Base-by-base conservation (phyloP, 139 green algal species). In the Auxenochlorella pyrenoidosa region DNA sequence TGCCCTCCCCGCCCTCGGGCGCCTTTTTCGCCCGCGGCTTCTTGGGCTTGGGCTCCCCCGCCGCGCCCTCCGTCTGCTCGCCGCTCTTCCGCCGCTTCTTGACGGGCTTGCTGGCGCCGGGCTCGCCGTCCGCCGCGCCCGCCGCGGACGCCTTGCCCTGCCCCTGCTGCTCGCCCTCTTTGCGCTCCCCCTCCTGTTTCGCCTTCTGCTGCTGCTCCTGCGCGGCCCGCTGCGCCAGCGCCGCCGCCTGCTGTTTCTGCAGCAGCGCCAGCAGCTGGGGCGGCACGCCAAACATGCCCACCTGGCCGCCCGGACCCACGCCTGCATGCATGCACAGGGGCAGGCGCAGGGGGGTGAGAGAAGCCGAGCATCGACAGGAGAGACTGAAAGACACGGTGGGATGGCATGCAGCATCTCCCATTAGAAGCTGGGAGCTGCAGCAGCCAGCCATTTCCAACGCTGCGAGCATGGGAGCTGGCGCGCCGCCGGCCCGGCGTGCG, bases 191-290 rank as follows among this genome's bases (percentile, higher is more conserved):
- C 54, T 63, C 54, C 72, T 28, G 72, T 30, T 51, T 70, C 5
- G 28, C 28, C 63, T 71, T n/a, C 73, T 80, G 73, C 73, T 58
- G 73, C 19, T 43, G 38, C 73, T 80, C 43, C 77, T 83, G 77
- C 77, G 77, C 77, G 3, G 47, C 72, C 22, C 16, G 19, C 30
- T 32, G 43, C 18, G 58, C 58, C 79, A 75, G 34, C 13, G 58
- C 79, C 58, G 26, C 79, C 30, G 34, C 34, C 75, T 82, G 75
- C 75, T 82, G 75, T 58, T 84, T 84, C 60, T 84, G 79, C 10
- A 84, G 36, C 24, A 65, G 36, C 22, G 58, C 79, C 58, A 84
- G 36, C 36, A 84, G 38, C 54, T 84, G 79, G 3, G 79, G 54
- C 24, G 79, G 40, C 34, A 84, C 32, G 10, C 58, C 26, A 5